Base-by-base conservation (phyloP, 768 basidiomycete species). In the Tephrocybe sp. region DNA sequence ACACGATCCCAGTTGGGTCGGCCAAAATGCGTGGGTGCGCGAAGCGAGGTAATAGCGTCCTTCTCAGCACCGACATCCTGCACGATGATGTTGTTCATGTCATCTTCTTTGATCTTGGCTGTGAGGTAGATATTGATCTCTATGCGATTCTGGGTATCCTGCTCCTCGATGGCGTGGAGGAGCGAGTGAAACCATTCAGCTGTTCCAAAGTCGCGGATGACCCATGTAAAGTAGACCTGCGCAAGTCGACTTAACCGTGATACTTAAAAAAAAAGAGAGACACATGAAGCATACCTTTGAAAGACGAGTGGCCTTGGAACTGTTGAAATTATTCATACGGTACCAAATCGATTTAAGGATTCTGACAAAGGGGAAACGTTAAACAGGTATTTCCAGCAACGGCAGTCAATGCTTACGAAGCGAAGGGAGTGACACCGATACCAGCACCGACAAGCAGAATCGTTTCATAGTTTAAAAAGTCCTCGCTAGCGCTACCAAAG, bases 91-190 rank as follows among this genome's bases (percentile, higher is more conserved):
- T 96, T 97, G 70, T 85, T 90, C 80, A 95, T 83, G 58, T 98
- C 93, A 63, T 94, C 92, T 55, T 93, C 89, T 72, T 89, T 88
- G 62, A 98, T 80, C 74, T 83, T 89, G 28, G 88, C 90, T 0
- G 94, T 97, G 18, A 98, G 81, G 67, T 96, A 93, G 59, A 93
- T 95, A 71, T 86, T 93, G 65, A 96, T 95, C 74, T 97, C 94
- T 56, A 95, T 95, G 55, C 84, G 72, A 65, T 88, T 85, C 66
- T 84, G 82, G 9, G 79, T 79, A 63, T 98, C 95, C 65, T 97
- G 92, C 58, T 92, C 92, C 67, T 97, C 94, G 58, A 96, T 90
- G 18, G 95, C 94, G 59, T 90, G 84, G 53, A 98, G 75, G 25
- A 98, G 82, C 6, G 90, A 91, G 70, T 95, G 92, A 83, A 97